These are phyloP conservation scores for Cordyceps cateniannulata DNA, from an alignment of 2,329 filamentous ascomycete species.

Conservation along the genomic window DNA sequence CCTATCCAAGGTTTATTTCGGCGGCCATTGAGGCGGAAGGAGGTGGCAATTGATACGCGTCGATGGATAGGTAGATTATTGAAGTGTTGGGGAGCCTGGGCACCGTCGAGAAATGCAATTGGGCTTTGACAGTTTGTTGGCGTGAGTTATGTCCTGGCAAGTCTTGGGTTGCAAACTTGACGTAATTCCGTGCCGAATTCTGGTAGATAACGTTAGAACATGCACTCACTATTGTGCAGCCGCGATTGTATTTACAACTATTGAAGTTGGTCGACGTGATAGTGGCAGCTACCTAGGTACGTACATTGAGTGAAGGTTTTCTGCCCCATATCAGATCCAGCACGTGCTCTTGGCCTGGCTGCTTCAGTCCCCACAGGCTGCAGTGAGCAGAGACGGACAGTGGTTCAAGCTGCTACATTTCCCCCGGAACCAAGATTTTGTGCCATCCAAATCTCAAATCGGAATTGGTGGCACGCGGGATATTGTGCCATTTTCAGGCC, in stretches of 20 bases:
- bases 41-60: background rate
- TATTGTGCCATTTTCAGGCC: background rate
- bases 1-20: background rate
- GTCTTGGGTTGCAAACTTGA: no score
- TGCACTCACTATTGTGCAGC: no score
- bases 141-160: no score
- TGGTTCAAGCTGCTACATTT: background rate
- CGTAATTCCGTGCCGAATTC: no score
- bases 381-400: background rate
- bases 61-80: background rate
- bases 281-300: background rate
- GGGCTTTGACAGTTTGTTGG: no score
- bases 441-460: no score
- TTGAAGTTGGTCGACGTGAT: background rate
- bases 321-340: background rate
- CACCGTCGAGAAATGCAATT: no score
- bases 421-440: background rate
- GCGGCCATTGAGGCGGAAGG: background rate
- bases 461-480: background rate
- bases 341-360: background rate
- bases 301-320: background rate
- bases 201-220: no score
- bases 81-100: no score
- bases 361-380: background rate
- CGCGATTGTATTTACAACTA: no score